Conservation (phyloP, 306 rosid species). For the Vigna trinervia region DNA sequence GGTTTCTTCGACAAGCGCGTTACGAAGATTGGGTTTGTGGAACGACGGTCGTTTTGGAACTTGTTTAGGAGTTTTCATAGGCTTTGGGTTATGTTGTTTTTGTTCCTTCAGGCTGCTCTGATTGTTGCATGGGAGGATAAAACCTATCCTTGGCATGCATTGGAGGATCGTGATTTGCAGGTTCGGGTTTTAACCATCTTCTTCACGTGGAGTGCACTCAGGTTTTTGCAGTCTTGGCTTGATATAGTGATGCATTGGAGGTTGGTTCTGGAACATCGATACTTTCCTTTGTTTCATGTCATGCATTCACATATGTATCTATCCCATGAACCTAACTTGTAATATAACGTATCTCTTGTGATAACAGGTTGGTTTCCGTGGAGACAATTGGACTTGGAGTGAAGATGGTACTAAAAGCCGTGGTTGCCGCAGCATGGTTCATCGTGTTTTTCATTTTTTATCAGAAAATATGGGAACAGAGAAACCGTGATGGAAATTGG, state of each 20-base stretch:
- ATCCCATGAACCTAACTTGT: background rate
- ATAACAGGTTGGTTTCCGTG: conserved; percentile 61
- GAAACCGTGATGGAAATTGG: conserved; percentile 59
- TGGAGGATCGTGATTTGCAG: conserved; percentile 56
- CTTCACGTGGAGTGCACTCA: conserved; percentile 78
- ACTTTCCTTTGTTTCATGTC: background rate
- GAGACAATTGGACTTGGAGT: conserved; percentile 63
- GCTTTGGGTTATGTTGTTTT: conserved; percentile 81
- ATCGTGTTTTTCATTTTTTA: conserved; percentile 63
- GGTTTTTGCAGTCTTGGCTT: conserved; percentile 75
- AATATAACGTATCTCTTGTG: background rate
- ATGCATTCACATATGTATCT: background rate
- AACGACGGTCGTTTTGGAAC: conserved; percentile 90
- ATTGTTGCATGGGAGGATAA: conserved; percentile 74
- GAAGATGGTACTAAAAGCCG: conserved; percentile 69
- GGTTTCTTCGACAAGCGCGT: conserved; percentile 56
- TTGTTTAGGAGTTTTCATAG: conserved; percentile 78
- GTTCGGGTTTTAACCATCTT: conserved; percentile 64
- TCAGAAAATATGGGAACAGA: conserved; percentile 66
- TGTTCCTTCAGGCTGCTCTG: conserved; percentile 77
- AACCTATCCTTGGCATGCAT: conserved; percentile 62
- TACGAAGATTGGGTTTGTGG: conserved; percentile 88
- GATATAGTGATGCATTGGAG: conserved; percentile 73
- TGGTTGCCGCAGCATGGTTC: conserved; percentile 71
- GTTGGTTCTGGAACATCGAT: background rate